These are phyloP conservation scores for Diaporthe nobilis DNA, from an alignment of 2,329 filamentous ascomycete genomes.

Conservation along the genomic window DNA sequence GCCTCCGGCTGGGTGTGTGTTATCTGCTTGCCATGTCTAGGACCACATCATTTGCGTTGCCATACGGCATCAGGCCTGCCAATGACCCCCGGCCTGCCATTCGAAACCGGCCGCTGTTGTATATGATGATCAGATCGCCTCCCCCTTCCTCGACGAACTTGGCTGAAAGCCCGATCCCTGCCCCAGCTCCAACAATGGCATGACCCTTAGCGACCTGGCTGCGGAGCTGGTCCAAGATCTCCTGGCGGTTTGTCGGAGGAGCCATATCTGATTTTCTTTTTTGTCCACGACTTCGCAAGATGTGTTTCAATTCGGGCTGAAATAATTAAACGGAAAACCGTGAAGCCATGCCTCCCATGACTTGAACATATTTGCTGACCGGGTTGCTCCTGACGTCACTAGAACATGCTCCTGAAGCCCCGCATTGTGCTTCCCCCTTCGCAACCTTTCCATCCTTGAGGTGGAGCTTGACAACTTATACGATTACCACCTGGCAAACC, in stretches of 20 bases:
- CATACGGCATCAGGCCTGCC: conserved; percentile 79
- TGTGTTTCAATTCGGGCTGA: neutral
- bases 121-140: conserved; percentile 79
- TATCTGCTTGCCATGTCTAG: conserved; percentile 71
- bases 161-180: conserved; percentile 78
- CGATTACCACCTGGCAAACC: neutral
- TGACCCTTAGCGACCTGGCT: conserved; percentile 67
- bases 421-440: conserved; percentile 31
- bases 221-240: conserved; percentile 69
- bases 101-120: conserved; percentile 79
- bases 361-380: neutral
- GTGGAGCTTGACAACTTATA: neutral
- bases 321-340: neutral
- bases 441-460: neutral
- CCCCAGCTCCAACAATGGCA: conserved; percentile 77
- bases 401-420: conserved; percentile 11
- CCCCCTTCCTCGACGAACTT: conserved; percentile 79
- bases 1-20: neutral
- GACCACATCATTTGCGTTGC: conserved; percentile 78
- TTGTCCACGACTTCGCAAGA: neutral
- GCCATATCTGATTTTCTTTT: conserved; percentile 59
- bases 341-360: neutral
- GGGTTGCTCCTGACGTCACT: conserved; percentile 14
- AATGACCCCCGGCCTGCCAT: conserved; percentile 80
- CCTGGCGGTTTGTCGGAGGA: conserved; percentile 68